Evolutionary conservation across 208 protist species (phyloP), one percentile per base, ranked within the genome.

Genomic region (Trypanosoma conorhini): DNA sequence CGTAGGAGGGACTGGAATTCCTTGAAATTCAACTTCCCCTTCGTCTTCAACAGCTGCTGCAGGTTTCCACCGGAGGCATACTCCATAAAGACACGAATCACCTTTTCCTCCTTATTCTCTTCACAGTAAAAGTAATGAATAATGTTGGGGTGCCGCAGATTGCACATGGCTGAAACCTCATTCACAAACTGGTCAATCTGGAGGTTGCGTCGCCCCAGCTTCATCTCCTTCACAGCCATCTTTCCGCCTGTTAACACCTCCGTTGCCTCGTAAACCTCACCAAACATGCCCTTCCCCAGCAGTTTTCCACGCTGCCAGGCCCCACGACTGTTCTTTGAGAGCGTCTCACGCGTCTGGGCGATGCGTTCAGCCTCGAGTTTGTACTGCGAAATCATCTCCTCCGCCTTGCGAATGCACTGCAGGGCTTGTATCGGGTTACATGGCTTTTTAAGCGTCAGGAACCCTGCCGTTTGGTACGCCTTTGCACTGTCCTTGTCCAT

Each of bases 91-190:
- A 97, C 86, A 31, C 90, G 85, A 58, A 95, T 81, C 50, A 87
- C 79, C 55, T 81, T 79, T 51, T 61, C 59, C 54, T 87, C 80
- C 40, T 70, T 74, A 65, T 78, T 90, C 74, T 93, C 75, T 70
- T 97, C 89, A 62, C 89, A 96, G 78, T 96, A 93, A 70, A 97
- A 97, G 78, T 97, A 97, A 82, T 97, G 93, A 54, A 97, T 97
- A 73, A 97, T 97, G 72, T 97, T 96, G 5, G 88, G 88, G 77
- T 97, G 90, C 8, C 15, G 88, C 64, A 97, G 81, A 74, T 82
- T 95, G 78, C 85, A 96, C 93, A 97, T 97, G 42, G 86, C 89
- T 42, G 82, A 77, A 56, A 97, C 88, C 75, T 97, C 90, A 55
- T 87, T 76, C 51, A 94, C 77, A 44, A 96, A 91, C 58, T 90